These are phyloP conservation scores for Daldinia sp. DNA, from an alignment of 2,329 filamentous ascomycete species.

Conservation along the genomic window DNA sequence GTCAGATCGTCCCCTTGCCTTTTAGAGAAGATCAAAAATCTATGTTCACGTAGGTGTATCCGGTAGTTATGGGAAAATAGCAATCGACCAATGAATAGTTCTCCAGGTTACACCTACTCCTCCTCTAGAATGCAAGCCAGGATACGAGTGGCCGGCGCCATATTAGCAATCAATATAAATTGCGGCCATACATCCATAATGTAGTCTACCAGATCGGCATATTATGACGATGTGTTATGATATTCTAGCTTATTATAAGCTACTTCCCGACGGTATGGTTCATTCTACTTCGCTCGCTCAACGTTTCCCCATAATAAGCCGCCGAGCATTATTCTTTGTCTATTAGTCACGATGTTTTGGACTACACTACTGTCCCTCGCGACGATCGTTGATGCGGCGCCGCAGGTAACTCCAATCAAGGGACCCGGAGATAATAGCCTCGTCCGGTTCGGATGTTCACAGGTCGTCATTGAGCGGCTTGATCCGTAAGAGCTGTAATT, in stretches of 20 bases:
- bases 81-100: constrained; percentile 10
- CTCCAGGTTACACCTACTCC: not conserved
- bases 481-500: constrained; percentile 28
- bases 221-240: not conserved
- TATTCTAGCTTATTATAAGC: constrained; percentile 3
- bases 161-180: constrained; percentile 28
- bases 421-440: constrained; percentile 36
- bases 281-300: not conserved
- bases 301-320: not conserved
- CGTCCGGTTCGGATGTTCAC: constrained; percentile 40
- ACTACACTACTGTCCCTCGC: constrained; percentile 28
- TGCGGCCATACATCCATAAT: constrained; percentile 7
- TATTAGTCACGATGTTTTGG: constrained; percentile 33
- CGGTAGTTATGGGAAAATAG: constrained; percentile 29
- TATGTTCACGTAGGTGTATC: not conserved
- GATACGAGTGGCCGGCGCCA: constrained; percentile 3
- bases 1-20: not conserved
- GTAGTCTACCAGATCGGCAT: constrained; percentile 14
- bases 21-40: not conserved
- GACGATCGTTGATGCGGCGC: constrained; percentile 31
- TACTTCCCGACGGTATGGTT: not conserved
- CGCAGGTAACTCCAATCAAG: constrained; percentile 33
- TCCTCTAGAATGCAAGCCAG: not conserved
- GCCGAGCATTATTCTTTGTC: not conserved
- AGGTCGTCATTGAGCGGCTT: constrained; percentile 37